Base-by-base conservation (phyloP, 164 flowering plant genomes). In the Nymphaea thermarum region DNA sequence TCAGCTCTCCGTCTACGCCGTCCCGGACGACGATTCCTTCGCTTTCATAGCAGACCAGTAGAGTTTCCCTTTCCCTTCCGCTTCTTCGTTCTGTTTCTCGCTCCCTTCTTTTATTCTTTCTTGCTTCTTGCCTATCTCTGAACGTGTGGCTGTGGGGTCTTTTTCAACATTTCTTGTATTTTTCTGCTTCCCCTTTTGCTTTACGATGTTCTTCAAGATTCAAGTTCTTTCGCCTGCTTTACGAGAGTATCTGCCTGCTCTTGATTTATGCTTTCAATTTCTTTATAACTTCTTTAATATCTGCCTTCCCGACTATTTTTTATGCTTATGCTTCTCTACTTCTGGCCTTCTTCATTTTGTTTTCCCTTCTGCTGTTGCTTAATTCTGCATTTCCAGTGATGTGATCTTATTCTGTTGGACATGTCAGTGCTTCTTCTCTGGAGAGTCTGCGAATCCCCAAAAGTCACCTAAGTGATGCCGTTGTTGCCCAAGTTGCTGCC, bases 11-110 rank as follows among this genome's bases (percentile, higher is more conserved):
- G 87, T 86, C 43, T 73, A 85, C 18, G 73, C 83, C 42, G 71
- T 85, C 43, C 72, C 65, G 4, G 69, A 71, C 14, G 83, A 78
- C 14, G 8, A 16, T 4, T 71, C 69, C 42, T 76, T 89, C 70
- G 70, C 86, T 71, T 79, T 80, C 80, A 83, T 89, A 64, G 89
- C 89, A 4, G 82, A 87, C 63, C 82, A 86, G 96, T 89, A 81
- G 84, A 87, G 61, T 3, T 0, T 15, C 14, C 12, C 14, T 51
- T 3, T 45, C 8, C 3, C 44, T 44, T 14, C 57, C 57, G 5
- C 14, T 15, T 51, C 57, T 12, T 12, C 57, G 0, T 5, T 51
- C 57, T 51, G 57, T 51, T 51, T 51, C 5, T 51, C 14, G 57
- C 2, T 51, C 14, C 14, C 14, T 47, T 47, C 3, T 47, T 47